A percentile compares a stretch with the other conserved stretches of the same genome.
These are phyloP conservation scores for Phytopythium ostracodes DNA, from an alignment of 352 stramenopile genomes.

Conservation along the genomic window DNA sequence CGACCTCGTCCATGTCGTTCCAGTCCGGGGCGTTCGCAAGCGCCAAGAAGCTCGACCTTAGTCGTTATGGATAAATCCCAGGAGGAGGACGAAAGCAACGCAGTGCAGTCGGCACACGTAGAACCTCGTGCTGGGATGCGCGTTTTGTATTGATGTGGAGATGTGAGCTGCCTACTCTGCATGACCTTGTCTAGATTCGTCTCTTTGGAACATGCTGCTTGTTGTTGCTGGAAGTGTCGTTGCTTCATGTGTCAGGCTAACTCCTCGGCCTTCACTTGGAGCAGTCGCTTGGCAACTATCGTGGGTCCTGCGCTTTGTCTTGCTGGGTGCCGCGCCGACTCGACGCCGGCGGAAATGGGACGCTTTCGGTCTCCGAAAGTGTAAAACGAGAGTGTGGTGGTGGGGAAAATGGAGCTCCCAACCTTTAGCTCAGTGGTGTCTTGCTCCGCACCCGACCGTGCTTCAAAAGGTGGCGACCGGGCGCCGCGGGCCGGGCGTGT, in stretches of 20 bases:
- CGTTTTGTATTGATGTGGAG: not conserved
- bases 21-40: constrained; percentile 9
- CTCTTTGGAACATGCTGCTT: not conserved
- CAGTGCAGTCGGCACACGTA: not conserved
- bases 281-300: not conserved
- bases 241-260: not conserved
- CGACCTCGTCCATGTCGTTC: not conserved
- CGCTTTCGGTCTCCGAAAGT: not conserved
- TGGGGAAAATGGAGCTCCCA: not conserved
- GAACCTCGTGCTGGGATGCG: not conserved
- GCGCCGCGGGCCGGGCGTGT: constrained; percentile 24
- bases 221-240: not conserved
- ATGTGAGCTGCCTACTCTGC: not conserved
- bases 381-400: not conserved
- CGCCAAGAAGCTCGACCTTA: constrained; percentile 38
- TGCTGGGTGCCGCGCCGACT: not conserved
- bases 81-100: not conserved
- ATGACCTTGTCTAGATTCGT: not conserved
- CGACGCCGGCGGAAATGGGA: not conserved
- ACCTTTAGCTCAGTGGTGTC: not conserved
- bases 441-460: not conserved
- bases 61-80: constrained; percentile 33
- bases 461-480: constrained; percentile 40
- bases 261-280: not conserved
- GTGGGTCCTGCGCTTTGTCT: not conserved